Conservation (phyloP, 129 eudicot species). For the Flaveria bidentis region DNA sequence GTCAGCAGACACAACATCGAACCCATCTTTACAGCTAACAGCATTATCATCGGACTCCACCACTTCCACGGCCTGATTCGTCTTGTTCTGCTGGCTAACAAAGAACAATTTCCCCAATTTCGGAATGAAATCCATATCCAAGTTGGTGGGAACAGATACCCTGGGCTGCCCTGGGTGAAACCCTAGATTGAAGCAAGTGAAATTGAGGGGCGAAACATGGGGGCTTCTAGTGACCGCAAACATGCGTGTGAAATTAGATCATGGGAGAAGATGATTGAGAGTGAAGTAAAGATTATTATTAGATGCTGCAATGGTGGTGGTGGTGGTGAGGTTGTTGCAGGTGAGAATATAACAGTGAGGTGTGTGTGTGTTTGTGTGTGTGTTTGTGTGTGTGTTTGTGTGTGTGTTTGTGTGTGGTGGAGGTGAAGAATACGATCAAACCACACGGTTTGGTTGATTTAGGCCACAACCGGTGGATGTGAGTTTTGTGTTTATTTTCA, state of each 20-base stretch:
- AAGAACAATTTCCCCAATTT: slow-evolving; percentile 43
- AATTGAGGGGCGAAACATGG: slow-evolving; percentile 27
- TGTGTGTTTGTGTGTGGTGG: slow-evolving; percentile 33
- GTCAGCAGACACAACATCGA: slow-evolving; percentile 45
- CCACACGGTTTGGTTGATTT: background rate
- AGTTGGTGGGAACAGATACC: slow-evolving; percentile 3
- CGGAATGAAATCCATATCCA: slow-evolving; percentile 48
- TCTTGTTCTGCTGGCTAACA: slow-evolving; percentile 31
- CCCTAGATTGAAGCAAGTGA: slow-evolving; percentile 42
- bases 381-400: slow-evolving; percentile 24
- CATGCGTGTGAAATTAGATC: slow-evolving; percentile 35
- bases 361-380: slow-evolving; percentile 26
- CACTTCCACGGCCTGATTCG: slow-evolving; percentile 17
- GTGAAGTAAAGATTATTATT: slow-evolving; percentile 25
- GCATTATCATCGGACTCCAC: slow-evolving; percentile 27
- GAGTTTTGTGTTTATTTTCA: background rate
- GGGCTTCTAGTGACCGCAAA: slow-evolving; percentile 40
- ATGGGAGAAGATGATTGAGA: slow-evolving; percentile 28
- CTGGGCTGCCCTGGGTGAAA: slow-evolving; percentile 10
- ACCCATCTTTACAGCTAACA: slow-evolving; percentile 47
- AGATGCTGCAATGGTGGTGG: background rate
- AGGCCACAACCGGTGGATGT: background rate
- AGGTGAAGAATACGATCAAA: background rate
- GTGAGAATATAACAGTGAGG: slow-evolving; percentile 7
- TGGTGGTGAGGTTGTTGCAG: slow-evolving; percentile 13